Base-by-base conservation (phyloP, 257 asterid genomes). In the Solanum piurae region DNA sequence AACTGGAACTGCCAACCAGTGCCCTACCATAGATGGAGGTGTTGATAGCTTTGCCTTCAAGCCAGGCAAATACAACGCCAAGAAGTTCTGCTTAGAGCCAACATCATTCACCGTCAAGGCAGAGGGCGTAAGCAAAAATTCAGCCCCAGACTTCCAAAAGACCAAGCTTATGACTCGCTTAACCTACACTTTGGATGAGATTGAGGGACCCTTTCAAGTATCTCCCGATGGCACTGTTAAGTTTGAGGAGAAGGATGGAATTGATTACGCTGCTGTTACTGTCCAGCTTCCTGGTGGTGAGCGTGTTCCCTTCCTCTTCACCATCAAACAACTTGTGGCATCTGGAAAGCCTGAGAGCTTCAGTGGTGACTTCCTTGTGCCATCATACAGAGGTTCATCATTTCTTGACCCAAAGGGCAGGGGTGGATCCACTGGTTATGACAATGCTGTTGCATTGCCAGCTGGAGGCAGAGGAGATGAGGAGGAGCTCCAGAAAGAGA, bases 351-450 rank as follows among this genome's bases (percentile, higher is more conserved):
- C 98, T 0, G 96, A 94, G 10, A 87, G 89, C 90, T 95, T 96
- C 40, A 29, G 93, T 0, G 99, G 99, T 0, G 96, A 93, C 1
- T 97, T 93, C 89, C 94, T 97, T 0, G 99, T 97, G 86, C 99
- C 99, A 2, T 97, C 99, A 1, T 97, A 97, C 95, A 90, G 99
- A 88, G 99, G 99, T 0, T 96, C 99, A 1, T 96, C 99, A 14
- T 97, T 97, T 95, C 97, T 97, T 10, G 99, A 97, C 98, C 99
- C 99, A 29, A 97, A 97, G 95, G 99, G 99, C 9, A 90, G 99
- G 33, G 99, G 99, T 85, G 99, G 99, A 12, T 95, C 99, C 0
- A 97, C 99, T 12, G 99, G 99, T 4, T 97, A 97, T 40, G 99
- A 97, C 92, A 97, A 95, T 29, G 99, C 99, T 0, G 99, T 97